phyloP scores from a whole-genome alignment of 2,329 filamentous ascomycete species.

The Pseudopithomyces maydicus region DNA sequence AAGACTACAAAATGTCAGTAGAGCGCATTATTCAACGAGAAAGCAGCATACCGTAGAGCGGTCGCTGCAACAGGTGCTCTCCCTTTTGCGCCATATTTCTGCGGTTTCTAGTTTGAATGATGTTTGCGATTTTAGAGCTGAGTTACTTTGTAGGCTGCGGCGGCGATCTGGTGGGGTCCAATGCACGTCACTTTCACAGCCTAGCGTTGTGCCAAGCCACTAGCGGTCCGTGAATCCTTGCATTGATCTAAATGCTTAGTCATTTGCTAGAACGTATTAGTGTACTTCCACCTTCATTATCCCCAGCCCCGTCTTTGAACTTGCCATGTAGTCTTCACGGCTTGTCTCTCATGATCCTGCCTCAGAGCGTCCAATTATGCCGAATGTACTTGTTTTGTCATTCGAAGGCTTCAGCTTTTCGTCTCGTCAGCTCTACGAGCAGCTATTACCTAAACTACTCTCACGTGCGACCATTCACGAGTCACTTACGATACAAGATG shows the following conservation, averaged over 20 bases:
- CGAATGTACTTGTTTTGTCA: constrained; percentile 28
- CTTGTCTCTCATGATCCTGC: no score
- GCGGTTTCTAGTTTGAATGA: not conserved
- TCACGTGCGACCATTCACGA: constrained; percentile 29
- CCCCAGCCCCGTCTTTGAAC: not conserved
- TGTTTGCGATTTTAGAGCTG: not conserved
- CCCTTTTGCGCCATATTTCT: constrained; percentile 35
- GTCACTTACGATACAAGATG: constrained; percentile 26
- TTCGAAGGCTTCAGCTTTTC: constrained; percentile 31
- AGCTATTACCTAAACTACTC: constrained; percentile 28
- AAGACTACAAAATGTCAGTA: constrained; percentile 64
- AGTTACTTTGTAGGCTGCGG: not conserved
- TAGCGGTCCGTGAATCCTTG: not conserved
- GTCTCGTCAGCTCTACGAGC: constrained; percentile 27
- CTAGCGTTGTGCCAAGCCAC: constrained; percentile 2
- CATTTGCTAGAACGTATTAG: not conserved
- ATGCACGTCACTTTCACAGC: constrained; percentile 9
- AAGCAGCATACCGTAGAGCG: constrained; percentile 43
- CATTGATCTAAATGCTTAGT: not conserved
- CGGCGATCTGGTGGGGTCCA: not conserved
- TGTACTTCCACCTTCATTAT: not conserved
- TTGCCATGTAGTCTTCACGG: not conserved
- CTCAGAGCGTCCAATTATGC: constrained; percentile 12
- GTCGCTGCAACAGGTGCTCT: constrained; percentile 41
- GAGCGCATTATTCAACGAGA: not conserved